These are phyloP conservation scores for Aspergillus heteromorphus DNA, from an alignment of 495 filamentous ascomycete species.

Conservation along the genomic window DNA sequence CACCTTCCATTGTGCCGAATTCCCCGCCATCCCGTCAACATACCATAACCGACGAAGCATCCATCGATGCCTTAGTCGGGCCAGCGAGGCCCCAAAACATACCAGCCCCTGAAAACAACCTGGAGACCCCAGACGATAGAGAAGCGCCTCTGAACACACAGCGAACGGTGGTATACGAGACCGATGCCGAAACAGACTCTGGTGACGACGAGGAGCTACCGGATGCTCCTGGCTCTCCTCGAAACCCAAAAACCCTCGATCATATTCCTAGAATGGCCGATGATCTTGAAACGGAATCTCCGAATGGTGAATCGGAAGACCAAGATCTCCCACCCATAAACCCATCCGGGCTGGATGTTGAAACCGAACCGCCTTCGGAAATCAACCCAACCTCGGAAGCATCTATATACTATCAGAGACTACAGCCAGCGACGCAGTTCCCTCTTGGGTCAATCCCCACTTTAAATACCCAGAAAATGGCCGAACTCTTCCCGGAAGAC, in stretches of 20 bases:
- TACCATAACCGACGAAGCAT: background rate
- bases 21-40: background rate
- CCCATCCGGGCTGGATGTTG: conserved; percentile 15
- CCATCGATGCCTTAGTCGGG: background rate
- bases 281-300: conserved; percentile 10
- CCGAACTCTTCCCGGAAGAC: conserved; percentile 38
- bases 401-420: conserved; percentile 36
- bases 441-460: conserved; percentile 39
- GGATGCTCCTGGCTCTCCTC: conserved; percentile 10
- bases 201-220: conserved; percentile 23
- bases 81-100: background rate
- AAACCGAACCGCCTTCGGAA: conserved; percentile 22
- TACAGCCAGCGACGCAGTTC: conserved; percentile 38
- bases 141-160: conserved; percentile 13
- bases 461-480: conserved; percentile 38
- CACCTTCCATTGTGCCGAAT: background rate
- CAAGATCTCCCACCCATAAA: conserved; percentile 29
- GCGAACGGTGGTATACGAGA: conserved; percentile 40
- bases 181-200: conserved; percentile 38
- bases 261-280: background rate
- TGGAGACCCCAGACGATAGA: background rate
- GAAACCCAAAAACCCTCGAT: background rate
- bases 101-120: background rate
- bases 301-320: conserved; percentile 22
- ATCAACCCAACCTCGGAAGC: conserved; percentile 33